Base-by-base conservation (phyloP, 2,329 filamentous ascomycete species). In the Xylariomycetidae sp. region DNA sequence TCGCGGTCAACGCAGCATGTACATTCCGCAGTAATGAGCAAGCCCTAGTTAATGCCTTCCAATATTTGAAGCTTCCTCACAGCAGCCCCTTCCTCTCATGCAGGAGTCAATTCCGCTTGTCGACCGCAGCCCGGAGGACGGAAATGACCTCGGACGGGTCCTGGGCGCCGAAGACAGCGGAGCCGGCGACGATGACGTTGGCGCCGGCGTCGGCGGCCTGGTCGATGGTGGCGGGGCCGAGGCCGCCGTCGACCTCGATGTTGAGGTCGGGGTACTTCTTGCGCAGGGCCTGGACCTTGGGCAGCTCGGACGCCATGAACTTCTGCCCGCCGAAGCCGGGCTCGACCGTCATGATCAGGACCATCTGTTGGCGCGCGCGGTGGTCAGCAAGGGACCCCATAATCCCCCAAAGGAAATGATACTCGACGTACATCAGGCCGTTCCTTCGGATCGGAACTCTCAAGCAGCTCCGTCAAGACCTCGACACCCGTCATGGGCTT, bases 311-410 rank as follows among this genome's bases (percentile, higher is more conserved):
- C 10, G 87, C 80, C 88, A 96, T 96, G 71, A 98, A 98, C 57
- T 95, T 95, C 59, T 98, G 92, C 6, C 92, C 92, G 43, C 92
- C 92, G 56, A 98, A 98, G 28, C 92, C 92, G 27, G 92, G 92
- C 64, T 98, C 78, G 26, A 98, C 92, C 1, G 92, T 98, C 92
- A 98, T 98, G 40, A 98, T 76, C 13, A 98, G 79, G 23, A 95
- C 88, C 92, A 98, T 98, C 90, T 95, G 43, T 23, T 8, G 20
- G 20, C 20, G 20, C 20, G 20, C 8, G n/a, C n/a, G 20, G 8
- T 23, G 8, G 20, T 8, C 8, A 10, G 6, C 4, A 15, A 19
- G n/a, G 20, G 14, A 26, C 19, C 29, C 10, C 2, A 14, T 13
- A 13, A 16, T 17, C 10, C 7, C 2, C 14, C 14, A 23, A 8